A percentile compares a stretch with the other conserved stretches of the same genome.
phyloP scores from a whole-genome alignment of 2,329 filamentous ascomycete species.

The Alternaria sp. region DNA sequence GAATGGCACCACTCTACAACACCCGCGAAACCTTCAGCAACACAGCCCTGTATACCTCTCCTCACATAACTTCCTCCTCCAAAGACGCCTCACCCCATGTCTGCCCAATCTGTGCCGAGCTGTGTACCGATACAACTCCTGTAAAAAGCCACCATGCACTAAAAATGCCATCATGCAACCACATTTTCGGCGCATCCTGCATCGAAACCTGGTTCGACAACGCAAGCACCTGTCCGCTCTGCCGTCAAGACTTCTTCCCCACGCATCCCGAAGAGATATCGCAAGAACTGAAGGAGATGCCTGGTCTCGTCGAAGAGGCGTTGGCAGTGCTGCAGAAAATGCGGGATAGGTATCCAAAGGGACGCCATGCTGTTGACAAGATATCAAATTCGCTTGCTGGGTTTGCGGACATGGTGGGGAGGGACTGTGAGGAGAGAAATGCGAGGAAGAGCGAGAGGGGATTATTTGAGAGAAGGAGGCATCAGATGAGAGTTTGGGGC shows the following conservation, averaged over 20 bases:
- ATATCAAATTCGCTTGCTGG: not conserved
- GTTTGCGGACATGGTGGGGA: not conserved
- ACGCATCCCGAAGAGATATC: not conserved
- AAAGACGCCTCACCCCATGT: not conserved
- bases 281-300: not conserved
- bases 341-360: not conserved
- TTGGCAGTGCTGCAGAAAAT: not conserved
- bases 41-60: not conserved
- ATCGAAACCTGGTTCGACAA: not conserved
- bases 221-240: not conserved
- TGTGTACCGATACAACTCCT: not conserved
- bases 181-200: not conserved
- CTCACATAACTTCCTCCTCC: too few relatives aligned
- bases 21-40: not conserved
- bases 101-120: not conserved
- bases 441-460: not conserved
- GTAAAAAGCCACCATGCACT: not conserved
- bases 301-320: not conserved
- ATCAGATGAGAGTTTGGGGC: not conserved
- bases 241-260: not conserved
- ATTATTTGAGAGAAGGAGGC: not conserved
- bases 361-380: not conserved
- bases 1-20: not conserved
- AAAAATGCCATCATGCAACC: not conserved
- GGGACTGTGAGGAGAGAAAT: not conserved